Conservation (phyloP, 2,329 filamentous ascomycete genomes). For the Cercospora sesami region DNA sequence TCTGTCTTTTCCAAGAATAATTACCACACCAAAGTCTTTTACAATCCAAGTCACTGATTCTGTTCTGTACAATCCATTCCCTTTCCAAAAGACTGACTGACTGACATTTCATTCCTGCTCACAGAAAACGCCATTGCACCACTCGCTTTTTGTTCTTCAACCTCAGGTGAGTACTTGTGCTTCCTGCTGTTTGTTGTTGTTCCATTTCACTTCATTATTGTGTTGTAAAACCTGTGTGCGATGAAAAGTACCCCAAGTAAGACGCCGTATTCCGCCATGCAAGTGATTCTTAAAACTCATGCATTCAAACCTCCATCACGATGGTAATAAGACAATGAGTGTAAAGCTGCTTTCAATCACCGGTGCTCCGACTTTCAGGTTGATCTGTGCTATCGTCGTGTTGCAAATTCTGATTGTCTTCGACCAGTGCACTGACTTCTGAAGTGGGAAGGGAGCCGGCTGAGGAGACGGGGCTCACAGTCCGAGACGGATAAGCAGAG, state of each 20-base stretch:
- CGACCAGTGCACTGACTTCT: neutral
- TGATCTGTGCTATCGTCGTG: neutral
- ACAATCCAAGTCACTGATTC: neutral
- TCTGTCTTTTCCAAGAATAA: neutral
- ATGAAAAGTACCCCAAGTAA: neutral
- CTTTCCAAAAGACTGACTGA: neutral
- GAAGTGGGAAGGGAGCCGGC: neutral
- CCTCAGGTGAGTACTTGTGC: neutral
- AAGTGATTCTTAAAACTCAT: neutral
- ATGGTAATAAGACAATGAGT: neutral
- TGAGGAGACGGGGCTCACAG: neutral
- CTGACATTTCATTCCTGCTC: neutral
- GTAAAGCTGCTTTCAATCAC: neutral
- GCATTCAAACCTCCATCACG: neutral
- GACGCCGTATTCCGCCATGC: neutral
- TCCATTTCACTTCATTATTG: neutral
- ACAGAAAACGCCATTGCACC: neutral
- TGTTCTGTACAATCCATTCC: neutral
- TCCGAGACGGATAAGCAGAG: neutral
- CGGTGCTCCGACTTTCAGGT: neutral
- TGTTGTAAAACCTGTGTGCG: neutral
- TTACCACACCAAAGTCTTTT: neutral
- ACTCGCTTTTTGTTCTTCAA: neutral
- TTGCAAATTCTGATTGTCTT: neutral
- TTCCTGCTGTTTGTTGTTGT: neutral